These are phyloP conservation scores for Populus davidiana DNA, from an alignment of 345 rosid genomes.

Conservation along the genomic window DNA sequence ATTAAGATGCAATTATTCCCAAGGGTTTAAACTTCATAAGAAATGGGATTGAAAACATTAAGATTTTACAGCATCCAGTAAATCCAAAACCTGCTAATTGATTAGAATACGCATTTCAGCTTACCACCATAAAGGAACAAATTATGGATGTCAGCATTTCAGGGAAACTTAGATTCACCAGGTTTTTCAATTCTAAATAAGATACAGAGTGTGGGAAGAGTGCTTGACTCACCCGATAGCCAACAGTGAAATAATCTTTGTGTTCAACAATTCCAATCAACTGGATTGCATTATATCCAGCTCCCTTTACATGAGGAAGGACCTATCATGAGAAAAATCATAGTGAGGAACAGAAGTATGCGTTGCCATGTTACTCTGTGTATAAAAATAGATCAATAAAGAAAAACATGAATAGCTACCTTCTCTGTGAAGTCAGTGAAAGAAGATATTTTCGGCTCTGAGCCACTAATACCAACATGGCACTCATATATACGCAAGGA, in stretches of 20 bases:
- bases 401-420: constrained; percentile 37
- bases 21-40: background rate
- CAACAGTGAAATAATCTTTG: constrained; percentile 89
- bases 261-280: constrained; percentile 89
- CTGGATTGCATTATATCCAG: constrained; percentile 93
- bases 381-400: constrained; percentile 5
- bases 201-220: constrained; percentile 4
- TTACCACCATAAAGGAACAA: background rate
- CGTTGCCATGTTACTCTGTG: background rate
- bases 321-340: constrained; percentile 43
- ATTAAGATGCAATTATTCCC: background rate
- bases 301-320: constrained; percentile 83
- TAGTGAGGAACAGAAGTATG: background rate
- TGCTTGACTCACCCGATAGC: constrained; percentile 70
- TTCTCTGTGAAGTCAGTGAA: constrained; percentile 73
- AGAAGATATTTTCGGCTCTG: constrained; percentile 72
- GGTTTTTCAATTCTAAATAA: constrained; percentile 3
- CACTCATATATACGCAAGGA: constrained; percentile 94
- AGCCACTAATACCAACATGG: constrained; percentile 93
- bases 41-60: background rate
- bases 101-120: background rate
- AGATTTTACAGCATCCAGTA: background rate
- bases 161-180: background rate
- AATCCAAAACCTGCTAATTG: background rate
- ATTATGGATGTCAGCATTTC: background rate